Conservation (phyloP, 1,284 basidiomycete species). For the Abortiporus biennis region DNA sequence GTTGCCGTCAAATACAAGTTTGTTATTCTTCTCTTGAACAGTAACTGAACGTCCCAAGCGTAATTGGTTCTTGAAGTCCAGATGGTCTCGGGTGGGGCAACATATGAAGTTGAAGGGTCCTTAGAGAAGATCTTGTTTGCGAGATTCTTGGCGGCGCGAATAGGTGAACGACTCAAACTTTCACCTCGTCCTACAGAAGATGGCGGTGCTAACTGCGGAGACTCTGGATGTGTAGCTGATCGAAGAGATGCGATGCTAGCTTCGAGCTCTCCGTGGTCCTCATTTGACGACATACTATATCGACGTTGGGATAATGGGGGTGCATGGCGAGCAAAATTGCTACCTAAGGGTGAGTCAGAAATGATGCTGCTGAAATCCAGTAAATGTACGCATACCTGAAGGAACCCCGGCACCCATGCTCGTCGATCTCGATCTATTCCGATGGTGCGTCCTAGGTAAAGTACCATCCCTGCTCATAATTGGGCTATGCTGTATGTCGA, state of each 20-base stretch:
- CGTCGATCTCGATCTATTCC: slow-evolving; percentile 29
- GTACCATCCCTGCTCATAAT: slow-evolving; percentile 17
- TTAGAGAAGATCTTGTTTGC: slow-evolving; percentile 44
- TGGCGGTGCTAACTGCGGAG: slow-evolving; percentile 1
- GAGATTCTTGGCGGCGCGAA: slow-evolving; percentile 33
- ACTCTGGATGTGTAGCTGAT: slow-evolving; percentile 14
- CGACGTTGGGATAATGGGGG: slow-evolving; percentile 25
- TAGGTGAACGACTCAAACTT: slow-evolving; percentile 30
- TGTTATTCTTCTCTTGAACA: slow-evolving; percentile 90
- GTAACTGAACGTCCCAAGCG: slow-evolving; percentile 82
- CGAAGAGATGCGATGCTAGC: slow-evolving; percentile 33
- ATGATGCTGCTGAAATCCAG: no score
- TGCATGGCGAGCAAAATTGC: slow-evolving; percentile 11
- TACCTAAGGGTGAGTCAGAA: not conserved
- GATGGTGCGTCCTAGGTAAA: slow-evolving; percentile 8
- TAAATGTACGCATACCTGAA: slow-evolving; percentile 22
- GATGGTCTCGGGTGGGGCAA: slow-evolving; percentile 38
- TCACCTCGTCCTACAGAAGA: slow-evolving; percentile 13
- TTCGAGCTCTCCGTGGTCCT: slow-evolving; percentile 38
- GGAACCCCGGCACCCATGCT: slow-evolving; percentile 19
- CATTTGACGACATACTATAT: slow-evolving; percentile 49
- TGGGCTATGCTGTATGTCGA: slow-evolving; percentile 17
- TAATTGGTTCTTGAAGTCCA: slow-evolving; percentile 86
- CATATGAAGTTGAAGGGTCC: slow-evolving; percentile 44
- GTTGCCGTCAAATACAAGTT: slow-evolving; percentile 81